Conservation (phyloP, 352 stramenopile species). For the Pythium dissotocum region DNA sequence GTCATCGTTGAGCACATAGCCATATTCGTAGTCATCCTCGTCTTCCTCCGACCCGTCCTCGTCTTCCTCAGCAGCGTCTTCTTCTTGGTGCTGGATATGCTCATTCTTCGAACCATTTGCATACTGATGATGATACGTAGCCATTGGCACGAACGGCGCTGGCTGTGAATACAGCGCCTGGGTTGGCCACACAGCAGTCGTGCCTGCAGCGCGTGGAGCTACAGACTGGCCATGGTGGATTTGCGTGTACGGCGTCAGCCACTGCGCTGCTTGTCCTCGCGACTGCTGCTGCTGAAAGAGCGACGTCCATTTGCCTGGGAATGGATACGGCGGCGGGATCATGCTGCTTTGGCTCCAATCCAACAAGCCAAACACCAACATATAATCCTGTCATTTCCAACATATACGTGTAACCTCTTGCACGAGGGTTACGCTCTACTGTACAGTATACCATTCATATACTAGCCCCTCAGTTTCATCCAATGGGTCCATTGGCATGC, state of each 20-base stretch:
- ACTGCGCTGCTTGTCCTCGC: constrained; percentile 19
- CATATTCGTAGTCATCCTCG: constrained; percentile 63
- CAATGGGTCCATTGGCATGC: constrained; percentile 13
- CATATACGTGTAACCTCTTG: constrained; percentile 4
- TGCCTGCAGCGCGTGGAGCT: background rate
- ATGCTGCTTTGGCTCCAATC: constrained; percentile 17
- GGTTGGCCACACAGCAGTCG: background rate
- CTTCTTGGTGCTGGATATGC: background rate
- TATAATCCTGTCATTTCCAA: background rate
- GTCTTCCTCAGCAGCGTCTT: background rate
- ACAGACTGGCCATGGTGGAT: background rate
- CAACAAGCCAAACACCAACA: no score
- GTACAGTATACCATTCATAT: constrained; percentile 7
- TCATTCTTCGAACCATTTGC: background rate
- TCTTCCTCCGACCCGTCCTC: constrained; percentile 15
- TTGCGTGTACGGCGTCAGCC: constrained; percentile 49
- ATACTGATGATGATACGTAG: background rate
- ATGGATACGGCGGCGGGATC: constrained; percentile 79
- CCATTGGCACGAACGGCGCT: background rate
- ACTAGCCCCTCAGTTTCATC: background rate
- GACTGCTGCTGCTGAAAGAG: constrained; percentile 39
- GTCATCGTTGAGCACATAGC: constrained; percentile 70
- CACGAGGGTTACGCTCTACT: background rate
- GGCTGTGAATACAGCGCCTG: background rate
- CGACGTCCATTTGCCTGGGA: constrained; percentile 62